Base-by-base conservation (phyloP, 106 monocot genomes). In the Triglochin maritima region DNA sequence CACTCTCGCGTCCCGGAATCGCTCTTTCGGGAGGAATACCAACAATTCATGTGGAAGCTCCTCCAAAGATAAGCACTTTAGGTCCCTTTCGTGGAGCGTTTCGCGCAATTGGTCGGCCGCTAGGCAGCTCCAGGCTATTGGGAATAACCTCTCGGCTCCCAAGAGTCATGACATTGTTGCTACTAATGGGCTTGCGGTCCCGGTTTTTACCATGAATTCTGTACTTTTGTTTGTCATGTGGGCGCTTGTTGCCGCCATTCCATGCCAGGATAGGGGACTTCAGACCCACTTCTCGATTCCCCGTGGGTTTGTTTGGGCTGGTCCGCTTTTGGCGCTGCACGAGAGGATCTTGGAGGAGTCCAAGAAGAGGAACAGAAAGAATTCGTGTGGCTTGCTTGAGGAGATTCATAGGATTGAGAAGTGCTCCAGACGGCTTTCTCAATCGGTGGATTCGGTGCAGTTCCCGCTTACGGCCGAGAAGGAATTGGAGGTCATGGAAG, bases 21-120 rank as follows among this genome's bases (percentile, higher is more conserved):
- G 90, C 3, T 96, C 95, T 4, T 96, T 96, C 62, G 84, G 84
- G 44, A 73, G 83, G 57, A 57, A 57, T 11, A 74, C 62, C 66
- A 68, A 14, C 17, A 47, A 44, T 15, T 64, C 76, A 6, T 51
- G 29, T 29, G 29, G 29, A 29, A 29, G 29, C 29, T 29, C 29
- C 29, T 29, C 29, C 29, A 29, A 29, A 29, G 43, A 13, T 10
- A 50, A 13, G 50, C 57, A 85, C 63, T 79, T 77, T 77, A 69
- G 87, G 16, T 87, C 92, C 7, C 81, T 85, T 11, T 87, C 87
- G 0, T 82, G 87, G 85, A 79, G 82, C 66, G 89, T 89, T 14
- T 89, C 89, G 14, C 70, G 89, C 44, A 72, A 77, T 7, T 92
- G 92, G 92, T 92, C 92, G 0, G 87, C 92, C 4, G 80, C 81